phyloP scores from a whole-genome alignment of 306 rosid genomes.

The Herpetospermum pedunculosum region DNA sequence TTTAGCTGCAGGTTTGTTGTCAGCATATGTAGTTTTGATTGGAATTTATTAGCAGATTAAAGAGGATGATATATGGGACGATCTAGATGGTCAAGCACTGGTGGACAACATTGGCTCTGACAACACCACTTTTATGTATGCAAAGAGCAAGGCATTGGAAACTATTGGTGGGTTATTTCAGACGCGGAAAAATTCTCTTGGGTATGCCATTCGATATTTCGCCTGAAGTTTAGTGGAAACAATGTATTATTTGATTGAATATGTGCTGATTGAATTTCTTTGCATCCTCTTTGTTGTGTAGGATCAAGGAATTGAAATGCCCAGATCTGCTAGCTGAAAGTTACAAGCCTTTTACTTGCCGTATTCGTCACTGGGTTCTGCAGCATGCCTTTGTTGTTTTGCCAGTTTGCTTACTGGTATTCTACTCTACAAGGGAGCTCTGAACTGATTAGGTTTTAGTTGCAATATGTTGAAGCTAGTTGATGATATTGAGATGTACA shows the following conservation, averaged over 20 bases:
- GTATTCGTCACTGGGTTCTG: slow-evolving; percentile 48
- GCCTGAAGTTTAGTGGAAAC: slow-evolving; percentile 6
- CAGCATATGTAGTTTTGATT: slow-evolving; percentile 10
- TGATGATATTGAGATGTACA: slow-evolving; percentile 40
- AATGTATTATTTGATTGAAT: not conserved
- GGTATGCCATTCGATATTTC: slow-evolving; percentile 36
- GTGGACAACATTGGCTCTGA: slow-evolving; percentile 24
- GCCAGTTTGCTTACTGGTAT: slow-evolving; percentile 57
- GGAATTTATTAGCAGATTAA: slow-evolving; percentile 32
- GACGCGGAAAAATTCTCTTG: slow-evolving; percentile 34
- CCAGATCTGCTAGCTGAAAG: slow-evolving; percentile 49
- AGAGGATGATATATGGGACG: slow-evolving; percentile 49
- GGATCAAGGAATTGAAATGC: slow-evolving; percentile 77
- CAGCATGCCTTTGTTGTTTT: slow-evolving; percentile 34
- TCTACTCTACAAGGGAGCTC: slow-evolving; percentile 23
- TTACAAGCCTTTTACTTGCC: slow-evolving; percentile 57
- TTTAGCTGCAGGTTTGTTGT: not conserved
- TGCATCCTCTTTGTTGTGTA: slow-evolving; percentile 14
- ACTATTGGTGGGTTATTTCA: slow-evolving; percentile 39
- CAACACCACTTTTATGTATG: slow-evolving; percentile 27
- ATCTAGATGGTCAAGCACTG: slow-evolving; percentile 26
- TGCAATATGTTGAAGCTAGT: slow-evolving; percentile 22
- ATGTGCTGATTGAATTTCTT: not conserved
- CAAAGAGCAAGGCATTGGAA: slow-evolving; percentile 49
- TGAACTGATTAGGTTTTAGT: slow-evolving; percentile 18